Evolutionary conservation across 2,329 filamentous ascomycete genomes (phyloP), one percentile per base, ranked within the genome.

Genomic region (Niveomyces coronatus): DNA sequence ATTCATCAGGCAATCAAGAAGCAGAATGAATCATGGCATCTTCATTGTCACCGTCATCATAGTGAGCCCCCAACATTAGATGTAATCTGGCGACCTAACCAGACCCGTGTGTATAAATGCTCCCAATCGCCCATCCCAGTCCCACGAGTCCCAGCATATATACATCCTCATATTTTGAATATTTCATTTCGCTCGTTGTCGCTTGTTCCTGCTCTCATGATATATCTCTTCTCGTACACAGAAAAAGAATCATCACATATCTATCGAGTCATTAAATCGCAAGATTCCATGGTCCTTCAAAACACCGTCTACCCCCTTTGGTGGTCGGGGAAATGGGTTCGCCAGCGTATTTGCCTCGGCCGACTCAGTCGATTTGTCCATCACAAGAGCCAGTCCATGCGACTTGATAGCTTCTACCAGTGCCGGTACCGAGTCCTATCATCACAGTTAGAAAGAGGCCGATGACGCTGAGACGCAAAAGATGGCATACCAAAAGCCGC

Each of bases 371-470:
- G 84, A 85, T 47, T 83, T 85, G 56, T 98, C 89, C 36, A 85
- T 82, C 13, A 98, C 88, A 26, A 98, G 73, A 5, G 94, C 89
- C 35, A 98, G 70, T 18, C 91, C 89, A 34, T 94, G 84, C 18
- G 87, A 86, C 61, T 96, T 96, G 63, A 98, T 89, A 3, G 88
- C 85, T 48, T 93, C 85, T 37, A 94, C 80, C 32, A 98, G 71
- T 3, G 88, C 85, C 1, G 91, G 91, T 8, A 95, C 88, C 66
- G 94, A 86, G 44, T 93, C 85, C 87, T 94, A 8, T n/a, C n/a
- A 44, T 35, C 8, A 35, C 16, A 13, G 17, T 27, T 38, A 35
- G 34, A 23, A 30, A 31, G 37, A 16, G 4, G 10, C 34, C 57
- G 14, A 35, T 30, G 31, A 17, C 19, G 15, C 7, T 27, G 36